Evolutionary conservation across 257 asterid genomes (phyloP).

Genomic region (Cynanchum wilfordii): DNA sequence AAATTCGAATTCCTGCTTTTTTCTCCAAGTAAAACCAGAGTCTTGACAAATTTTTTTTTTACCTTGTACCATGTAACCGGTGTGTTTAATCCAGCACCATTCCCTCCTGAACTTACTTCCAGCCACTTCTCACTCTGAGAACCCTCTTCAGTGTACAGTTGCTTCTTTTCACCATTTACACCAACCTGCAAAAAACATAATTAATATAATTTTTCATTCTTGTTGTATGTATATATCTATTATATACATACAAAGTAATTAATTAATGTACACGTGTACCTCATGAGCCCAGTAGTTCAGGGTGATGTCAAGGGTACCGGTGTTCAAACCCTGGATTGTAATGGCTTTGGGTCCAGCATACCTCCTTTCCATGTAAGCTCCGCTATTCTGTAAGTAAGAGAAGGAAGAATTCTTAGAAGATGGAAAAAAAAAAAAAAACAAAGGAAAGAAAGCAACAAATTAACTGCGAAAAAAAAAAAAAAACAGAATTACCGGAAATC

Average conservation of each 20-base stretch:
- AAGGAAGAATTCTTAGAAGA: background rate
- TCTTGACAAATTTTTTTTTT: background rate
- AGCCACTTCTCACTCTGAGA: conserved; percentile 52
- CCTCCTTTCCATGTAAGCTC: conserved; percentile 94
- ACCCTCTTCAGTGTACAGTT: conserved; percentile 59
- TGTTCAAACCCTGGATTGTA: conserved; percentile 70
- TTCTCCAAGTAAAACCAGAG: too few relatives aligned
- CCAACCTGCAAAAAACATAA: conserved; percentile 42
- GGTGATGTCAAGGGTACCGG: conserved; percentile 83
- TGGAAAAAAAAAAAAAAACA: background rate
- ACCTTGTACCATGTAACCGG: conserved; percentile 97
- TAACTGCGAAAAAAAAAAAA: background rate
- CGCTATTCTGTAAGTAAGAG: conserved; percentile 55
- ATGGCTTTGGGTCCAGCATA: conserved; percentile 80
- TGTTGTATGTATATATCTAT: background rate
- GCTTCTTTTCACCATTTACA: conserved; percentile 48
- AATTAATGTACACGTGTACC: conserved; percentile 24
- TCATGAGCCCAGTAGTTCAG: conserved; percentile 62
- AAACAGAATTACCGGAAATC: conserved; percentile 60
- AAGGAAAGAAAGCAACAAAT: background rate
- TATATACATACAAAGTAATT: background rate
- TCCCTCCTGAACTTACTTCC: conserved; percentile 22
- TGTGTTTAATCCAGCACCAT: conserved; percentile 18
- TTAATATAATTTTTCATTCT: background rate
- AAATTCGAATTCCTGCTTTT: too few relatives aligned